Evolutionary conservation across 202 grass and related monocot genomes (phyloP).

Genomic region (Panicum hallii): DNA sequence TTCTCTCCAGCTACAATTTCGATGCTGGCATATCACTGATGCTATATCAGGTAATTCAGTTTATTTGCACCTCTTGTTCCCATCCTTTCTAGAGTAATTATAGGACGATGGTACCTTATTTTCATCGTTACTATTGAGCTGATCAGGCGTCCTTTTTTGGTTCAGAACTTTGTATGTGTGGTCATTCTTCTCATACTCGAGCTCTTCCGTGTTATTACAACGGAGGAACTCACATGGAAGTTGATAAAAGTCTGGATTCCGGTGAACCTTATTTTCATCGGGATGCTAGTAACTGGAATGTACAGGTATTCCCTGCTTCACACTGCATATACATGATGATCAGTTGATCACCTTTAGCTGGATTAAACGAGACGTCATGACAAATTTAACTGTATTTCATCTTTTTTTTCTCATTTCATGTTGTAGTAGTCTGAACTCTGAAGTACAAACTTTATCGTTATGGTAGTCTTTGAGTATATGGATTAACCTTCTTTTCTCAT

Average conservation of each 20-base stretch:
- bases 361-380: background rate
- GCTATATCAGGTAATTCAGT: slow-evolving; percentile 74
- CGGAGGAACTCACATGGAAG: slow-evolving; percentile 81
- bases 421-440: background rate
- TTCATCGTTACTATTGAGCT: background rate
- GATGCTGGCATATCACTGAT: slow-evolving; percentile 75
- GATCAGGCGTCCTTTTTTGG: slow-evolving; percentile 35
- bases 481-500: background rate
- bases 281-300: slow-evolving; percentile 89
- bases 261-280: slow-evolving; percentile 87
- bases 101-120: background rate
- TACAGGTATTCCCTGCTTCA: slow-evolving; percentile 62
- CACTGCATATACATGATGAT: slow-evolving; percentile 8
- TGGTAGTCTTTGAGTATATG: slow-evolving; percentile 4
- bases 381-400: background rate
- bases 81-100: slow-evolving; percentile 18
- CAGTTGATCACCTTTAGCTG: background rate
- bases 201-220: slow-evolving; percentile 65
- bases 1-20: slow-evolving; percentile 83
- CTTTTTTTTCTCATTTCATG: background rate
- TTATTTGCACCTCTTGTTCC: background rate
- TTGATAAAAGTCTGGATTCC: slow-evolving; percentile 47
- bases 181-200: slow-evolving; percentile 60
- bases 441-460: background rate
- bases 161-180: slow-evolving; percentile 82